Evolutionary conservation across 257 asterid species (phyloP), one percentile per base, ranked within the genome.

Genomic region (Agastache rugosa): DNA sequence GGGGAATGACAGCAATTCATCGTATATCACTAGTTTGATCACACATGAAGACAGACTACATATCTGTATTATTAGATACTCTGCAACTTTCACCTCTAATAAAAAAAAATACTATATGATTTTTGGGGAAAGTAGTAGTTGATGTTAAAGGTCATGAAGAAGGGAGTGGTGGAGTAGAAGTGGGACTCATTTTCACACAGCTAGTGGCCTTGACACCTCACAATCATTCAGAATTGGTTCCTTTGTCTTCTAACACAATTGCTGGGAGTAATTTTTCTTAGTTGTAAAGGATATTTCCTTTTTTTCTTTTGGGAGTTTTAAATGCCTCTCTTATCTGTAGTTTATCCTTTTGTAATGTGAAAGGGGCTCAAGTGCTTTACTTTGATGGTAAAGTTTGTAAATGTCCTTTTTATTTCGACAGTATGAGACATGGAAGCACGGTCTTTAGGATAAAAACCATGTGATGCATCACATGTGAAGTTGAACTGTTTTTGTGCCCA

Each of bases 201-300:
- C 78, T 56, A 76, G 85, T 85, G 83, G 80, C 78, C 71, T 25
- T 79, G 86, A 79, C 59, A 81, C 41, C 60, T 83, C 87, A 79
- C 81, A 44, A 72, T 85, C 85, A 73, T 31, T 25, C 56, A 22
- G 66, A 47, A 71, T 71, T 71, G 79, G 65, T 66, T 62, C 71
- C 63, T 68, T 76, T 83, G 81, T 80, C 84, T 55, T 51, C 31
- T 53, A 45, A 67, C 72, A 68, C 76, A 71, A 9, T 23, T 66
- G 44, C 27, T 51, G 37, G 37, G 37, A 29, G 34, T 29, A 29
- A 31, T 31, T 31, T 31, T 31, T 80, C 39, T 71, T 61, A 56
- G 76, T 44, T 67, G 76, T 59, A 72, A 72, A 60, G 76, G 69
- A 59, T 29, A 47, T 67, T 22, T 75, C 65, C 55, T 35, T 60